phyloP scores from a whole-genome alignment of 768 basidiomycete genomes.

The Pisolithus sp. region DNA sequence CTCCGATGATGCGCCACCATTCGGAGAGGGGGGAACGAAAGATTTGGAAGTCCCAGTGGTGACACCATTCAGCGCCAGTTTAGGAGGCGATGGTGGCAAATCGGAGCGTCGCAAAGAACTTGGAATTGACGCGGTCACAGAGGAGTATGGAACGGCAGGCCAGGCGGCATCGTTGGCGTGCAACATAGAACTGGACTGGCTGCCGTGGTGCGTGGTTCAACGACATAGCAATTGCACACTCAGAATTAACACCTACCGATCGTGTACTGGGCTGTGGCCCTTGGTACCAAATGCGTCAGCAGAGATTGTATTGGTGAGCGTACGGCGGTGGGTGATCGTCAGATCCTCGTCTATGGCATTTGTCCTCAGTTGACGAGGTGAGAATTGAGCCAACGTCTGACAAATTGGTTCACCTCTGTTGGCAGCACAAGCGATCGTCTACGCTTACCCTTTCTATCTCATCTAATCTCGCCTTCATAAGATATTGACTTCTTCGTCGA shows the following conservation, averaged over 20 bases:
- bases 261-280: neutral
- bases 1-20: conserved; percentile 31
- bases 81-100: conserved; percentile 50
- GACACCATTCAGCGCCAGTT: conserved; percentile 62
- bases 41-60: conserved; percentile 54
- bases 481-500: conserved; percentile 64
- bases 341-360: conserved; percentile 15
- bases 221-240: neutral
- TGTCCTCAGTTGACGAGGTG: conserved; percentile 40
- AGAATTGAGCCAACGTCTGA: conserved; percentile 61
- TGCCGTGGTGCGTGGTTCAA: conserved; percentile 11
- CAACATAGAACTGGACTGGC: conserved; percentile 4
- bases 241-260: conserved; percentile 11
- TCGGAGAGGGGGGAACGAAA: conserved; percentile 23
- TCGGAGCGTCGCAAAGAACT: conserved; percentile 15
- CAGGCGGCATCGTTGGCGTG: conserved; percentile 23
- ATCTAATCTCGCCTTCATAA: conserved; percentile 71
- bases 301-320: conserved; percentile 9
- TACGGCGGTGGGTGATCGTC: conserved; percentile 15
- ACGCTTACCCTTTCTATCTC: conserved; percentile 64
- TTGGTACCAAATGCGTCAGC: neutral
- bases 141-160: conserved; percentile 43
- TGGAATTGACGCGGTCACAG: conserved; percentile 19
- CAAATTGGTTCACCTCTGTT: conserved; percentile 12
- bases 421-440: conserved; percentile 6